Conservation (phyloP, 305 asterid genomes). For the Fraxinus floribunda region DNA sequence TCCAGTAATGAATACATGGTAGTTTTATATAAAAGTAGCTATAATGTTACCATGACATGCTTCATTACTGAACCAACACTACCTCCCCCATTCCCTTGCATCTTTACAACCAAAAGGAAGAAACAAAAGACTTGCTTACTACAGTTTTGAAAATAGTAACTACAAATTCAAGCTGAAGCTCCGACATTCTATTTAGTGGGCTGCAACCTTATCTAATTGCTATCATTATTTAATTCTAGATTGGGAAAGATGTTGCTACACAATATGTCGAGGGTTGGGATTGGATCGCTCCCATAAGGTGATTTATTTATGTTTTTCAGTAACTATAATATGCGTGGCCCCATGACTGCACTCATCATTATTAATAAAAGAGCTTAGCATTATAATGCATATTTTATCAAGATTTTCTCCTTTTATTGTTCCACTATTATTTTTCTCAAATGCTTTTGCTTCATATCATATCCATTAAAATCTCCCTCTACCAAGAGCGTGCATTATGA, state of each 20-base stretch:
- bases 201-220: background rate
- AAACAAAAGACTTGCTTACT: background rate
- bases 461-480: background rate
- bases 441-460: background rate
- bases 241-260: conserved; percentile 94
- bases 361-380: background rate
- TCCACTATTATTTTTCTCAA: conserved; percentile 13
- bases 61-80: conserved; percentile 10
- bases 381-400: background rate
- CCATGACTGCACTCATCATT: background rate
- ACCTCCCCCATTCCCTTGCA: background rate
- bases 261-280: conserved; percentile 99
- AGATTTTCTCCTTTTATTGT: conserved; percentile 3
- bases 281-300: conserved; percentile 98
- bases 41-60: conserved; percentile 4
- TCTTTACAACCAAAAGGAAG: background rate
- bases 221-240: conserved; percentile 41
- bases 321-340: background rate
- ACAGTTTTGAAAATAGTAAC: background rate
- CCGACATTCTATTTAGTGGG: background rate
- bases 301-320: conserved; percentile 10
- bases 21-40: background rate
- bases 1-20: background rate
- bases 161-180: background rate
- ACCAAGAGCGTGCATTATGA: background rate